Percentiles rank a stretch among this genome's conserved stretches.
These are phyloP conservation scores for Pestalotiopsis sp. DNA, from an alignment of 2,329 filamentous ascomycete genomes.

Conservation along the genomic window DNA sequence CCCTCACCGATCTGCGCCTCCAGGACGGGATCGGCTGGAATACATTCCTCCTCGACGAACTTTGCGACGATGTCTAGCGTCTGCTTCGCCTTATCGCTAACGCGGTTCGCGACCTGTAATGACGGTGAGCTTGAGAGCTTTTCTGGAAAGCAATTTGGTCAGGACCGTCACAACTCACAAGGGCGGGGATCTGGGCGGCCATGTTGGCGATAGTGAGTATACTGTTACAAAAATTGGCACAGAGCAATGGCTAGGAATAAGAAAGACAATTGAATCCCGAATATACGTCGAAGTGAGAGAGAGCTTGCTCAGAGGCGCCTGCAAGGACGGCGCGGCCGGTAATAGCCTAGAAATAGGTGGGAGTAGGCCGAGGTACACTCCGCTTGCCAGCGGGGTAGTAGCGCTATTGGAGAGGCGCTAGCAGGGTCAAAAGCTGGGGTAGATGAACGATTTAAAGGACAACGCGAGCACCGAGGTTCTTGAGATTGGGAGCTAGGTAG, in stretches of 20 bases:
- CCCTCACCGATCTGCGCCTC: slow-evolving; percentile 79
- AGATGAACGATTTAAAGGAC: not conserved
- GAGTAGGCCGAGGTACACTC: slow-evolving; percentile 17
- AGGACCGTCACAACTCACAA: slow-evolving; percentile 23
- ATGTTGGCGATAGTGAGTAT: slow-evolving; percentile 20
- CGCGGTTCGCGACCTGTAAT: slow-evolving; percentile 53
- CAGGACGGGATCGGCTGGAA: slow-evolving; percentile 81
- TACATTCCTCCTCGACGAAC: slow-evolving; percentile 96
- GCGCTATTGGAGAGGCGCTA: slow-evolving; percentile 12
- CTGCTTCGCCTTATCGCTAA: slow-evolving; percentile 84
- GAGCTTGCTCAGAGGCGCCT: slow-evolving; percentile 3
- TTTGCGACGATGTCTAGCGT: slow-evolving; percentile 87
- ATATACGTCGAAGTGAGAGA: not conserved
- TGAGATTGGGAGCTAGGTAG: not conserved
- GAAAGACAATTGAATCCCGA: not conserved
- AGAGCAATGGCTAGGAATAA: not conserved
- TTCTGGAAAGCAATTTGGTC: not conserved
- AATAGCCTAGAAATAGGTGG: not conserved
- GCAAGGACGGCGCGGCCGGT: not conserved
- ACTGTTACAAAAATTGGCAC: not conserved
- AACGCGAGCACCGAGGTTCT: not conserved
- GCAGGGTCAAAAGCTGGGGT: slow-evolving; percentile 18
- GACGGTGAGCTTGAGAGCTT: slow-evolving; percentile 15
- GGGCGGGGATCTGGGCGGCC: slow-evolving; percentile 33
- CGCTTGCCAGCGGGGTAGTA: slow-evolving; percentile 13